A percentile compares a stretch with the other conserved stretches of the same genome.
phyloP scores from a whole-genome alignment of 2,329 filamentous ascomycete genomes.

The Grosmannia serpens region DNA sequence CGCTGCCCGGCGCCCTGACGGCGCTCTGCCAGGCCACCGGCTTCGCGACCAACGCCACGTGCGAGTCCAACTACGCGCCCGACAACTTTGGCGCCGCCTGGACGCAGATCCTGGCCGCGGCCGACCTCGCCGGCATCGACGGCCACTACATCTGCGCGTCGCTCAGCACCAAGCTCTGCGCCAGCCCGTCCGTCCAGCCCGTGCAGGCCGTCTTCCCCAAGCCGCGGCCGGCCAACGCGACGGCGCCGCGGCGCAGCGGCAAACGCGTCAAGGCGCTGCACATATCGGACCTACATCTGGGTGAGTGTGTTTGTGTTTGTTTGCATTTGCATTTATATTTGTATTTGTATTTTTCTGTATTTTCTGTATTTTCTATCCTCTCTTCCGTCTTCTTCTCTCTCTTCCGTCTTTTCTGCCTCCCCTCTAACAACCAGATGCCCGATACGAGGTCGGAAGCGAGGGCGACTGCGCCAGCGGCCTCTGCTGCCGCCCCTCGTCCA shows the following conservation, averaged over 20 bases:
- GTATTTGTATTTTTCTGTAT: too few species aligned
- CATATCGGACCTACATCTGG: constrained; percentile 46
- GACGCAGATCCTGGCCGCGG: constrained; percentile 43
- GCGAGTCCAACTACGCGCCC: constrained; percentile 33
- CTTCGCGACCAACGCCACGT: constrained; percentile 34
- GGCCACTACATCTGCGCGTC: constrained; percentile 45
- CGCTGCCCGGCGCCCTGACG: constrained; percentile 38
- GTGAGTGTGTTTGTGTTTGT: too few species aligned
- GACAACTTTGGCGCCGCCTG: constrained; percentile 41
- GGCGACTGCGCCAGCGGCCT: constrained; percentile 46
- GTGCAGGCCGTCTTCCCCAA: constrained; percentile 41
- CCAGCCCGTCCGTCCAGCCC: constrained; percentile 28
- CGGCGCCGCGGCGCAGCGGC: constrained; percentile 34
- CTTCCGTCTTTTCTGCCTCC: too few species aligned
- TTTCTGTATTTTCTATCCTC: too few species aligned
- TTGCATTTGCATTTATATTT: too few species aligned
- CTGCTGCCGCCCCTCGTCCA: constrained; percentile 40
- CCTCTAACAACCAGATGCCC: too few species aligned
- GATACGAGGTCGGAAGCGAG: constrained; percentile 41
- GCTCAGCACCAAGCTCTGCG: constrained; percentile 35
- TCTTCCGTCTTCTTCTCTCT: too few species aligned
- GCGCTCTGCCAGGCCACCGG: constrained; percentile 35
- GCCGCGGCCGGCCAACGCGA: constrained; percentile 35
- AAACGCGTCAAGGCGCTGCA: constrained; percentile 44
- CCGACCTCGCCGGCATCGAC: constrained; percentile 41